These are phyloP conservation scores for Toxoplasma gondii DNA, from an alignment of 169 alveolate genomes.

Conservation along the genomic window DNA sequence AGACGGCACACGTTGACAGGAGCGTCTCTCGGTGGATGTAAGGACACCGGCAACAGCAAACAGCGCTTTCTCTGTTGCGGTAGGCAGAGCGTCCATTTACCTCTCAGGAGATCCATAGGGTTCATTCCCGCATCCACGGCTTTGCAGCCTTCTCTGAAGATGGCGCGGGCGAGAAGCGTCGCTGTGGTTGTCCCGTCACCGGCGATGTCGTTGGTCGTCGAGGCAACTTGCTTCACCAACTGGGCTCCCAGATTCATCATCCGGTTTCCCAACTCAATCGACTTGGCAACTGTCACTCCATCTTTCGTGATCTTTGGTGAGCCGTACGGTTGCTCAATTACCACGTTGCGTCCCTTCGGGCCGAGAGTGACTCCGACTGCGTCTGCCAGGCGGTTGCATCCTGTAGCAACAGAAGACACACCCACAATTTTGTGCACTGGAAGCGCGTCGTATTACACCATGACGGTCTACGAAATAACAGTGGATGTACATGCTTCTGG, in stretches of 20 bases:
- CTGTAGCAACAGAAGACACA: constrained; percentile 8
- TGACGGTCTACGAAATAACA: neutral
- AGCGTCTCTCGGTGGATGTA: too few relatives aligned
- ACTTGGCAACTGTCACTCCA: constrained; percentile 99
- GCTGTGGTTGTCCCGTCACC: constrained; percentile 99
- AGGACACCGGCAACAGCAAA: too few relatives aligned
- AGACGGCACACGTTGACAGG: too few relatives aligned
- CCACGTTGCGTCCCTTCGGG: constrained; percentile 99
- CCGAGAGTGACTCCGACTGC: constrained; percentile 99
- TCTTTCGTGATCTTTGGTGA: constrained; percentile 99
- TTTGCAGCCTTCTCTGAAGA: constrained; percentile 98
- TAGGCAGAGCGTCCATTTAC: constrained; percentile 3
- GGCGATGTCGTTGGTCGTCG: constrained; percentile 97
- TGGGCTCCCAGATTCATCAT: constrained; percentile 97
- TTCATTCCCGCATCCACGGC: constrained; percentile 99
- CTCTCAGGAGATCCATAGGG: constrained; percentile 98
- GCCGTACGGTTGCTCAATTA: constrained; percentile 94
- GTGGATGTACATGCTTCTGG: neutral
- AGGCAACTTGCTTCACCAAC: constrained; percentile 97
- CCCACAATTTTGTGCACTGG: neutral
- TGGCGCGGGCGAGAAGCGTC: constrained; percentile 98
- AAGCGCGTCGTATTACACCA: too few relatives aligned
- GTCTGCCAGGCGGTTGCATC: constrained; percentile 95
- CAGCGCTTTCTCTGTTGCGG: too few relatives aligned
- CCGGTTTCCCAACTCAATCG: constrained; percentile 94